phyloP scores from a whole-genome alignment of 2,329 filamentous ascomycete species.

The Trichoderma afroharzianum region DNA sequence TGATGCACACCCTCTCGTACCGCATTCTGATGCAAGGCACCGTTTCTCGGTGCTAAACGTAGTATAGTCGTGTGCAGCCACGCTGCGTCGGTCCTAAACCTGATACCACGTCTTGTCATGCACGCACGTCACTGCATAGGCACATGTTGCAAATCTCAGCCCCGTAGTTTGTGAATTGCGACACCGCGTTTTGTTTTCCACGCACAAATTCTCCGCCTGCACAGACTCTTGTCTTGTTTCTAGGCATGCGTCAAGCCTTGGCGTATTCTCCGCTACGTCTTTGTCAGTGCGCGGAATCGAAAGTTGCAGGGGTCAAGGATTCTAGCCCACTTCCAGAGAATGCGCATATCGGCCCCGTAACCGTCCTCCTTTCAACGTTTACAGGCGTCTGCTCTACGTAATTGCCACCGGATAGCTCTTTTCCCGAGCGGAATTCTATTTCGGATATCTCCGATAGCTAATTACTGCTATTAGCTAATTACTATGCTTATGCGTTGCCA shows the following conservation, averaged over 20 bases:
- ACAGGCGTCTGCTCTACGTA: not conserved
- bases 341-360: not conserved
- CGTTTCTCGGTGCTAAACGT: not conserved
- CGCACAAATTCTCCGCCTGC: not conserved
- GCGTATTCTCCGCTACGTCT: not conserved
- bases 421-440: not conserved
- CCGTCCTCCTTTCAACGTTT: not conserved
- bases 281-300: not conserved
- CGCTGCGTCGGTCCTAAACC: not conserved
- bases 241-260: not conserved
- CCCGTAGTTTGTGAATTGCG: not conserved
- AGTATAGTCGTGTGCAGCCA: not conserved
- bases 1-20: not conserved
- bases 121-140: not conserved
- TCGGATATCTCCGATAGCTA: conserved; percentile 11
- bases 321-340: not conserved
- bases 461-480: conserved; percentile 12
- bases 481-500: not conserved
- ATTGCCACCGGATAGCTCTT: not conserved
- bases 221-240: not conserved
- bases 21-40: not conserved
- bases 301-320: not conserved
- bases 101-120: not conserved
- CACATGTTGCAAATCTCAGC: not conserved
- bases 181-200: not conserved